A percentile compares a stretch with the other conserved stretches of the same genome.
Conservation (phyloP, 106 monocot species). For the Iris macrosiphon region DNA sequence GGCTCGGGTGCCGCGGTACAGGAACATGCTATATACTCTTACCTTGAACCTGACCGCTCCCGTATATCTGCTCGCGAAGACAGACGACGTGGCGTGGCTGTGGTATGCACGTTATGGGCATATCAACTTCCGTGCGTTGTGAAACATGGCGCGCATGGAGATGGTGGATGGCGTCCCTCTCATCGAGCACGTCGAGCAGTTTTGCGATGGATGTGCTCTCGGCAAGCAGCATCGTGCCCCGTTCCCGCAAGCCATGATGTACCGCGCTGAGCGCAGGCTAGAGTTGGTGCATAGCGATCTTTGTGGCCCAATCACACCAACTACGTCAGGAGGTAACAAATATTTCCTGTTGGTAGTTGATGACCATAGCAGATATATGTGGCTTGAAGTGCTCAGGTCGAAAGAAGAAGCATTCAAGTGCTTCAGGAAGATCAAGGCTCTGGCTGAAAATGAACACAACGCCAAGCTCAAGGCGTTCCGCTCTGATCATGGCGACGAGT, state of each 20-base stretch:
- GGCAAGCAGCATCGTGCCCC: slow-evolving; percentile 9
- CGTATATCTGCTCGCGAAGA: neutral
- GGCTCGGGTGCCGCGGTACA: too few relatives aligned
- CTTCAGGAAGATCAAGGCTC: slow-evolving; percentile 6
- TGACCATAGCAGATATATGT: too few relatives aligned
- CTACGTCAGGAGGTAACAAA: neutral
- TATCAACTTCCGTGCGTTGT: slow-evolving; percentile 3
- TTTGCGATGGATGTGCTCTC: slow-evolving; percentile 12
- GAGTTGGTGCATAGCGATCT: slow-evolving; percentile 11
- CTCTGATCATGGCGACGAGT: slow-evolving; percentile 9
- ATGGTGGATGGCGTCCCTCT: slow-evolving; percentile 1
- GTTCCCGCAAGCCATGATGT: slow-evolving; percentile 1
- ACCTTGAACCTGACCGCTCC: too few relatives aligned
- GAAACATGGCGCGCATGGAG: neutral
- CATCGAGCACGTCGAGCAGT: slow-evolving; percentile 5
- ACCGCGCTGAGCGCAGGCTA: neutral
- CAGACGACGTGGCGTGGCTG: slow-evolving; percentile 1
- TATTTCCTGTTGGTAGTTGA: too few relatives aligned
- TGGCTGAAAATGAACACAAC: neutral
- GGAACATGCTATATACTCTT: too few relatives aligned
- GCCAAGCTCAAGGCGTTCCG: neutral
- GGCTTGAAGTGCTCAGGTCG: too few relatives aligned
- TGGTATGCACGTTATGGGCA: slow-evolving; percentile 12
- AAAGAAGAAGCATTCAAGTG: slow-evolving; percentile 1
- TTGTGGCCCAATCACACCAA: slow-evolving; percentile 9